Conservation (phyloP, 768 basidiomycete genomes). For the Tulasnella sp. region DNA sequence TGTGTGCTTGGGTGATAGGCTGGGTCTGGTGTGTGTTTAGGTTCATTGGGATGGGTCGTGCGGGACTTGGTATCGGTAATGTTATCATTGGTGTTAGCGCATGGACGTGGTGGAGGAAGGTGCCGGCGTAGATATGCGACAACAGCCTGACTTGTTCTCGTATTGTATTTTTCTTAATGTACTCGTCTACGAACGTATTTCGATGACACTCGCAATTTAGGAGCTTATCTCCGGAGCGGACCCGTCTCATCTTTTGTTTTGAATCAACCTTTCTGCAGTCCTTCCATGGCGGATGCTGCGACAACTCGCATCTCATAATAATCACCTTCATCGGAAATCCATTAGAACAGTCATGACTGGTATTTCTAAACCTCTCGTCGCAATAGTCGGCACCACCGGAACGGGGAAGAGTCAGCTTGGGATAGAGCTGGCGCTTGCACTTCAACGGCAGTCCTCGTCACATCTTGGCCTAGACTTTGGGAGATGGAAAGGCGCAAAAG, state of each 20-base stretch:
- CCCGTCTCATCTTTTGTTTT: background rate
- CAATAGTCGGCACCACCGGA: conserved; percentile 88
- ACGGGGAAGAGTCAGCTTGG: conserved; percentile 94
- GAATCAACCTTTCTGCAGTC: background rate
- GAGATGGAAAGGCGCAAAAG: conserved; percentile 57
- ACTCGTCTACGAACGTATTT: background rate
- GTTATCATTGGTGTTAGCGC: conserved; percentile 57
- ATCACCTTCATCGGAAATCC: background rate
- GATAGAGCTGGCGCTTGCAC: conserved; percentile 71
- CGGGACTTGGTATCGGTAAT: conserved; percentile 66
- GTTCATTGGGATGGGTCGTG: conserved; percentile 72
- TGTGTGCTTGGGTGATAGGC: conserved; percentile 71
- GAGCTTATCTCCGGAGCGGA: conserved; percentile 8
- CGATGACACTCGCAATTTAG: background rate
- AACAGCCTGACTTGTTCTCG: background rate
- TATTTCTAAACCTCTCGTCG: conserved; percentile 55
- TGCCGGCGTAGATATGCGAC: background rate
- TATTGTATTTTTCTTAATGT: background rate
- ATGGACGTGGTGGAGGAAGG: conserved; percentile 30
- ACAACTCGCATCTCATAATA: background rate
- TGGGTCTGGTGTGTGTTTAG: conserved; percentile 73
- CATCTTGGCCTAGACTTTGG: background rate
- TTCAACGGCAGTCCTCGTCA: conserved; percentile 27
- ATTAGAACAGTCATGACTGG: background rate
- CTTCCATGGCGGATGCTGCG: background rate